phyloP scores from a whole-genome alignment of 495 filamentous ascomycete genomes.

The Podospora pseudoanserina region DNA sequence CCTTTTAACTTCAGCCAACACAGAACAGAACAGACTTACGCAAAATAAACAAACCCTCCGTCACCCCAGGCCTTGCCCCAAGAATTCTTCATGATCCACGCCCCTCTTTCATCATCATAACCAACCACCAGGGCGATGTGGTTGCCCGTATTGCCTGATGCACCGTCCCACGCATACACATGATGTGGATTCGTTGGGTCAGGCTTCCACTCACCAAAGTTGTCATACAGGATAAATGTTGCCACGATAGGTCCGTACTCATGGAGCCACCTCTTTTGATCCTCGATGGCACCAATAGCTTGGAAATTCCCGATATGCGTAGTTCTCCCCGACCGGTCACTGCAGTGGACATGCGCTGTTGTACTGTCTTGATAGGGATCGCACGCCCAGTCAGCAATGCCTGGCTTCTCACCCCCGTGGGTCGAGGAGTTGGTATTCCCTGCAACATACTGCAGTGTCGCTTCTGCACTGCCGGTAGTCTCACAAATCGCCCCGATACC shows the following conservation, averaged over 20 bases:
- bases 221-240: slow-evolving; percentile 19
- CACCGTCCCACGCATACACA: slow-evolving; percentile 16
- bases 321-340: slow-evolving; percentile 17
- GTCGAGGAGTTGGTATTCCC: slow-evolving; percentile 7
- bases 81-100: slow-evolving; percentile 28
- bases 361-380: slow-evolving; percentile 19
- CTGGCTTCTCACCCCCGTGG: not conserved
- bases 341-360: slow-evolving; percentile 13
- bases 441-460: slow-evolving; percentile 16
- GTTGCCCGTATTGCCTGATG: slow-evolving; percentile 11
- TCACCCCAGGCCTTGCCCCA: slow-evolving; percentile 21
- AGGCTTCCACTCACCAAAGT: slow-evolving; percentile 18
- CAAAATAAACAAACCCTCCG: slow-evolving; percentile 25
- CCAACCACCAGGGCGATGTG: slow-evolving; percentile 24
- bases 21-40: slow-evolving; percentile 11
- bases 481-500: slow-evolving; percentile 19
- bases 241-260: slow-evolving; percentile 23
- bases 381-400: slow-evolving; percentile 24
- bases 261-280: slow-evolving; percentile 26
- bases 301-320: slow-evolving; percentile 14
- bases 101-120: slow-evolving; percentile 20
- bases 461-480: slow-evolving; percentile 19
- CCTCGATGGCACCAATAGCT: slow-evolving; percentile 19
- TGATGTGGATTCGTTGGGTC: not conserved
- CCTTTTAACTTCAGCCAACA: too few relatives aligned